Conservation (phyloP, 2,329 filamentous ascomycete genomes). For the Daldinia sp. region DNA sequence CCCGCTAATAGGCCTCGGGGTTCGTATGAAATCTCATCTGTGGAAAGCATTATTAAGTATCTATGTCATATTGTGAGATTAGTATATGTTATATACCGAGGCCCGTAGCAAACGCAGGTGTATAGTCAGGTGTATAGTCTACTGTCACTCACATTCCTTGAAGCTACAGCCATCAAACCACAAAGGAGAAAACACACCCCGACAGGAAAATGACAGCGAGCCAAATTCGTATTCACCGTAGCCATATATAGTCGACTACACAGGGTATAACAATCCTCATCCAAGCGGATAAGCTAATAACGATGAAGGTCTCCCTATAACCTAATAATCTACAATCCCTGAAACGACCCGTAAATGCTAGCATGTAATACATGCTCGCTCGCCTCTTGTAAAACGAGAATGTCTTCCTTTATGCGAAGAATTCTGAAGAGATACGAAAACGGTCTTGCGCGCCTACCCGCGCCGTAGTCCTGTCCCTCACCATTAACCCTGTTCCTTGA, state of each 20-base stretch:
- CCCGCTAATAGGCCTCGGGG: too few species aligned
- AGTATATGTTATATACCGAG: too few species aligned
- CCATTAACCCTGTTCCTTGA: constrained; percentile 18
- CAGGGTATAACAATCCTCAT: constrained; percentile 27
- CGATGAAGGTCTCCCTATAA: constrained; percentile 1
- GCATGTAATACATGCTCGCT: constrained; percentile 9
- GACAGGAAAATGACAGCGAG: not conserved
- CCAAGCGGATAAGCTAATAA: not conserved
- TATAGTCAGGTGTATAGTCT: too few species aligned
- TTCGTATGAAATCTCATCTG: too few species aligned
- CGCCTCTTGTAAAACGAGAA: constrained; percentile 3
- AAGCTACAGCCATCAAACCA: too few species aligned
- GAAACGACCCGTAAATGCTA: constrained; percentile 12
- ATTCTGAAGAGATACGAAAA: constrained; percentile 12
- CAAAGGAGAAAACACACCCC: too few species aligned
- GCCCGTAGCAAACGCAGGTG: too few species aligned
- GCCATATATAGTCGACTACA: constrained; percentile 1
- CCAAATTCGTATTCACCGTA: constrained; percentile 12
- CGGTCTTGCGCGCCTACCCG: constrained; percentile 5
- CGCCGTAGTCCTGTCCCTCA: constrained; percentile 10
- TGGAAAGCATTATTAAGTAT: too few species aligned
- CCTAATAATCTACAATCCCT: constrained; percentile 17
- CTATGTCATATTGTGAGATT: too few species aligned
- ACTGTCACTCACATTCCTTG: too few species aligned
- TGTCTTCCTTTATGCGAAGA: not conserved